Base-by-base conservation (phyloP, 176 grass and related monocot genomes). In the Oryza glaberrima region DNA sequence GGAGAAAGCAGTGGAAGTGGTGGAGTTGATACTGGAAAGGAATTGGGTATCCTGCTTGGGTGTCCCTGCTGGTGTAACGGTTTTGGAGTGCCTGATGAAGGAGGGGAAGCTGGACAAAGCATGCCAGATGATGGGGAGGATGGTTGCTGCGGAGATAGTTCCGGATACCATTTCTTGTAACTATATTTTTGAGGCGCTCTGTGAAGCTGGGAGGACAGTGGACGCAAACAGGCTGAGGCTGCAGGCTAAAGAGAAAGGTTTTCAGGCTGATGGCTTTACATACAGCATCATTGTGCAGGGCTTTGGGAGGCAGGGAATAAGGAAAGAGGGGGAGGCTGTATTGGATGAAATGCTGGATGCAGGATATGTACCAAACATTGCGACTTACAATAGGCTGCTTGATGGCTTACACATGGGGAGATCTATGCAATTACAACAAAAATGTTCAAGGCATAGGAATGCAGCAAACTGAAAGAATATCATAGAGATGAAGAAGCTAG, bases 331-430 rank as follows among this genome's bases (percentile, higher is more conserved):
- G 14, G 66, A 90, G 80, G 70, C 34, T 80, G 76, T 97, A 73
- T 81, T 97, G 83, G 85, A 94, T 75, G 94, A 94, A 78, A 97
- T 94, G 92, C 83, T 97, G 9, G 90, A 94, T 88, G 77, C 38
- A 68, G 94, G 86, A 68, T 97, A 88, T 88, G 86, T 97, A 92
- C 87, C 87, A 35, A 97, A 94, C 49, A 97, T 96, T 74, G 83
- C 76, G 4, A 85, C 78, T 81, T 97, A 97, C 73, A 94, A 94
- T 77, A 90, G 67, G 84, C 85, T 92, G 70, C 85, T 89, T 82
- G 73, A 90, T 87, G 65, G 73, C 65, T 89, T 96, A 47, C 88
- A 74, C 16, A 76, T 63, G 49, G 11, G 71, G 44, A 80, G 51
- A 69, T 76, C 54, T 79, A 49, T 15, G n/a, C 9, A 35, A 30